Base-by-base conservation (phyloP, 1,139 yeast genomes). In the Debaryomyces subglobosus region DNA sequence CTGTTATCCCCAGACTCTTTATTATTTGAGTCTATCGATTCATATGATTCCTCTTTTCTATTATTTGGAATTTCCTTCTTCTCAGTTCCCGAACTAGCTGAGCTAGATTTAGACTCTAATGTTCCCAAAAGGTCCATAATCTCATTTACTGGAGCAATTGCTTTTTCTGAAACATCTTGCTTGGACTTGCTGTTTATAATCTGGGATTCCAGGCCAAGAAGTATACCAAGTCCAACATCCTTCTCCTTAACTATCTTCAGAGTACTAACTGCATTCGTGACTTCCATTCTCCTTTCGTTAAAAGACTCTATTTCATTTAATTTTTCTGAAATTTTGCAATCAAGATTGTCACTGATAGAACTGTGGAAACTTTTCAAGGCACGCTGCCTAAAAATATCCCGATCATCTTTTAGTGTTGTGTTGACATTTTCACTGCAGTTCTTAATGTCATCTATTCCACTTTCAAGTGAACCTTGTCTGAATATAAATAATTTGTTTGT, bases 291-390 rank as follows among this genome's bases (percentile, higher is more conserved):
- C 13, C 37, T 45, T n/a, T 39, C 30, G 12, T 37, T 38, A 42
- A 57, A 59, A 3, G 34, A 36, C 15, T 63, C 66, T 48, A 61
- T 55, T 6, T 53, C 56, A 12, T 46, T 33, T 0, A 63, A 52
- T 39, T 60, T 65, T 5, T 52, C 49, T 1, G 48, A 30, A 1
- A 67, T 53, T n/a, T 51, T 49, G 2, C 39, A 37, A 43, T 66
- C 61, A 40, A 62, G 56, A 32, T 55, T 56, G n/a, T 70, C 74
- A 50, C 68, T 67, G 24, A 71, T 57, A 0, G 76, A 70, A 5
- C 64, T 58, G 50, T 71, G 76, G 43, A 71, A 70, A 47, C 73
- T 62, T 39, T 48, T 54, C 21, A 66, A 44, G 3, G 49, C 47
- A 24, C 56, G 46, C 16, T 39, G 37, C 40, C 46, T 46, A 41